Evolutionary conservation across 352 stramenopile species (phyloP).

Genomic region (Phytopythium boreale): DNA sequence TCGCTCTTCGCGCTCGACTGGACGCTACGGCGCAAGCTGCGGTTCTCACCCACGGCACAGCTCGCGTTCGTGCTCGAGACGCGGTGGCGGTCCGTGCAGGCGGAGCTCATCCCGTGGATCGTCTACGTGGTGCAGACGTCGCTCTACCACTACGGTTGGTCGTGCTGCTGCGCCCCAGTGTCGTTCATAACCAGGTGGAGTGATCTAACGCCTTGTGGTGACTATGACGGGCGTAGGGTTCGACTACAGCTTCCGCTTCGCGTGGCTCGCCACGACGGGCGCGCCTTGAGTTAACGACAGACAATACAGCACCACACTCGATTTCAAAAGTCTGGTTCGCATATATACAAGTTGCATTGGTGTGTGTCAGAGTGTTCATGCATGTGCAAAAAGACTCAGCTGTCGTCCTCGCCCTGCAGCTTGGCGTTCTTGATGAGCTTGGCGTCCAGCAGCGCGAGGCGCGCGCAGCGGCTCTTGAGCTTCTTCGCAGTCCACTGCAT

Average conservation of each 20-base stretch:
- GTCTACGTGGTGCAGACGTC: slow-evolving; percentile 20
- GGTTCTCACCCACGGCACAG: slow-evolving; percentile 16
- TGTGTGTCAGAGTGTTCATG: background rate
- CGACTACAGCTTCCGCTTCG: background rate
- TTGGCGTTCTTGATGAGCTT: slow-evolving; percentile 50
- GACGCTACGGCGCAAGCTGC: slow-evolving; percentile 13
- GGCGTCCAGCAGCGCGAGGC: slow-evolving; percentile 70
- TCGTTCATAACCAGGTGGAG: too few species aligned
- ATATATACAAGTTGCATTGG: slow-evolving; percentile 4
- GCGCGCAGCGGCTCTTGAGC: slow-evolving; percentile 64
- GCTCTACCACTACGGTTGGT: slow-evolving; percentile 14
- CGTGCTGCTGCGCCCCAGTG: too few species aligned
- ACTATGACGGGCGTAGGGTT: background rate
- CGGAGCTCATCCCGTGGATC: slow-evolving; percentile 21
- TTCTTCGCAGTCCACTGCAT: slow-evolving; percentile 83
- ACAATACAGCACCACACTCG: background rate
- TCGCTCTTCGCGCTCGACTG: slow-evolving; percentile 17
- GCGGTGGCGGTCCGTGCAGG: slow-evolving; percentile 14
- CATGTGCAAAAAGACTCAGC: background rate
- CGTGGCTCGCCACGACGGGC: background rate
- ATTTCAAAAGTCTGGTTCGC: background rate
- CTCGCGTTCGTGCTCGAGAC: slow-evolving; percentile 28
- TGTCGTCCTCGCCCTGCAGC: background rate
- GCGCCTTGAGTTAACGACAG: background rate
- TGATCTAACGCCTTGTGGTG: background rate